Base-by-base conservation (phyloP, 1,139 yeast genomes). In the Candida frijolesensis region DNA sequence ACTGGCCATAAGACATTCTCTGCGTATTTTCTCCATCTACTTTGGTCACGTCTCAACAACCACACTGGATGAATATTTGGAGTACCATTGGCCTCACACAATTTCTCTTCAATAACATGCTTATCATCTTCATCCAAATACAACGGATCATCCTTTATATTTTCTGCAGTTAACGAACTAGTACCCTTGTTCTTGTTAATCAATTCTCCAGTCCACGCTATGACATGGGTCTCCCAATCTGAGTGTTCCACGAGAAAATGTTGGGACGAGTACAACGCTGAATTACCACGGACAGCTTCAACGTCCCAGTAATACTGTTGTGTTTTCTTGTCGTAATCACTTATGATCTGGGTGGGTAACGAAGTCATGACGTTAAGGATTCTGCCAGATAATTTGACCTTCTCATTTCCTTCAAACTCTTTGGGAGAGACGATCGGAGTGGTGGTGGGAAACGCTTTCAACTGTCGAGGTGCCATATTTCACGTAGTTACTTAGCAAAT, bases 141-240 rank as follows among this genome's bases (percentile, higher is more conserved):
- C 53, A 84, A 71, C 1, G 92, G 87, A 57, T 83, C 89, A 46
- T 79, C 83, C 42, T 73, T 68, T 44, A 68, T 62, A 53, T 70
- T 65, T 14, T 67, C 71, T 30, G 66, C 50, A 6, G 57, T 48
- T 8, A 53, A 27, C 34, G 44, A 47, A 33, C 45, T 43, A 1
- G 55, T 51, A 19, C 60, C 57, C 25, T 63, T 66, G 33, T 51
- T 52, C 51, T 72, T 69, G 52, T 76, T 72, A 50, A 76, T 75
- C 55, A 91, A 74, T 67, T 91, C 98, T 27, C 99, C 99, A 0
- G 97, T 88, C 99, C 99, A 95, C 1, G 92, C 97, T 49, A 95
- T 85, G 52, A 90, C 71, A 56, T 90, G 89, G 44, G 92, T 85
- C 57, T 90, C 95, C 95, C 97, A 94, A 19, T 83, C 81, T 0